Evolutionary conservation across 768 basidiomycete species (phyloP).

Genomic region (Dentipellis fragilis): DNA sequence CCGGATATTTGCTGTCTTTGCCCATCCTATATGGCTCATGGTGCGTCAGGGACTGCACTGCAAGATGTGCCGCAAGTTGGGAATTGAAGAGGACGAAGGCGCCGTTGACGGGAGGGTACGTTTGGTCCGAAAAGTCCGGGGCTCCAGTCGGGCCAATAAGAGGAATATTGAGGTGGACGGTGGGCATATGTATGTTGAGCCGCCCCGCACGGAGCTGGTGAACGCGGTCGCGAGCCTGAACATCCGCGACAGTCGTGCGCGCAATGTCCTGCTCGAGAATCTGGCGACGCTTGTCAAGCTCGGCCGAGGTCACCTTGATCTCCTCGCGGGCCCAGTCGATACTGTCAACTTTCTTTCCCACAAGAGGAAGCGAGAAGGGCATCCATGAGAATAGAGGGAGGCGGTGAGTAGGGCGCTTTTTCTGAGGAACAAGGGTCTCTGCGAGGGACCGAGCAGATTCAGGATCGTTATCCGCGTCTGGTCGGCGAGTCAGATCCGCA

Average conservation of each 20-base stretch:
- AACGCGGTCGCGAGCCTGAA: constrained; percentile 12
- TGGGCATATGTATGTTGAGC: constrained; percentile 12
- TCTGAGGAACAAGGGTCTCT: constrained; percentile 48
- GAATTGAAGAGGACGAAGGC: constrained; percentile 88
- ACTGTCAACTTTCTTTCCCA: constrained; percentile 85
- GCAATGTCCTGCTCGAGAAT: constrained; percentile 22
- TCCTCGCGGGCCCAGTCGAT: constrained; percentile 84
- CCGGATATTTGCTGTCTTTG: constrained; percentile 45
- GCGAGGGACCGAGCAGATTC: constrained; percentile 20
- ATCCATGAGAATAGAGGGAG: constrained; percentile 41
- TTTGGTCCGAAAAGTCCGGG: constrained; percentile 16
- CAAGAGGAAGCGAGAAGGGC: constrained; percentile 49
- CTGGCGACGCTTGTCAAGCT: constrained; percentile 17
- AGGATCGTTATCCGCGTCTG: constrained; percentile 16
- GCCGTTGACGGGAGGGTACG: constrained; percentile 31
- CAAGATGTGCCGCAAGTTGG: constrained; percentile 90
- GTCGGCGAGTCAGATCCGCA: background rate
- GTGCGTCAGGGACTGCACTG: constrained; percentile 62
- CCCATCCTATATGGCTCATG: constrained; percentile 81
- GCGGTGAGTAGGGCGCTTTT: constrained; percentile 72
- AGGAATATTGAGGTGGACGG: constrained; percentile 7
- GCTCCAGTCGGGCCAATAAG: constrained; percentile 7
- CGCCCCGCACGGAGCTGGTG: constrained; percentile 15
- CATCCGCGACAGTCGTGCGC: constrained; percentile 10
- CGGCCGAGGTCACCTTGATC: constrained; percentile 36